Conservation (phyloP, 1,284 basidiomycete genomes). For the Anthracocystis setariae region DNA sequence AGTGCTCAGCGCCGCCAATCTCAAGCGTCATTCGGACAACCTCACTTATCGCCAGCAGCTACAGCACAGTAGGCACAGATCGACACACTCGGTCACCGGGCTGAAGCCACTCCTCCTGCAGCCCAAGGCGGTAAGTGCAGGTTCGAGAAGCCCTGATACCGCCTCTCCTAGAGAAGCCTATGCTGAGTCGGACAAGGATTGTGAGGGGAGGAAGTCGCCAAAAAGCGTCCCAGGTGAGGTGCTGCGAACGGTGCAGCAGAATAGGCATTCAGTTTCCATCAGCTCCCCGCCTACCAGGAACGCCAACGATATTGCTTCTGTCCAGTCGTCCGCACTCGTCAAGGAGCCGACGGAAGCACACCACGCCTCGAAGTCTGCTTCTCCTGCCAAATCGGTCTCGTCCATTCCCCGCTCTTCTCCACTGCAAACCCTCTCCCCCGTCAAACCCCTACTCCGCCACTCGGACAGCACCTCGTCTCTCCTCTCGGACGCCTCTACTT, state of each 20-base stretch:
- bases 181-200: background rate
- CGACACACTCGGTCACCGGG: constrained; percentile 31
- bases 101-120: constrained; percentile 35
- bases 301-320: background rate
- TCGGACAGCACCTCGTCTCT: constrained; percentile 47
- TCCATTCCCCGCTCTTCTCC: constrained; percentile 29
- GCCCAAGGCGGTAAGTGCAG: constrained; percentile 28
- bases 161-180: background rate
- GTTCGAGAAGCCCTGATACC: constrained; percentile 19
- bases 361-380: background rate
- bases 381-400: background rate
- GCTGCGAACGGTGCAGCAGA: background rate
- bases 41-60: constrained; percentile 19
- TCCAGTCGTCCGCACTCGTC: background rate
- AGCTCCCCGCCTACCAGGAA: background rate
- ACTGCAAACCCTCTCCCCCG: constrained; percentile 11
- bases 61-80: constrained; percentile 15
- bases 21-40: constrained; percentile 40
- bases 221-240: constrained; percentile 7
- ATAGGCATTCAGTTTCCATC: too few relatives aligned
- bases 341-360: background rate
- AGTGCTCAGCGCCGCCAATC: constrained; percentile 27
- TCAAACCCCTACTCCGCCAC: constrained; percentile 19
- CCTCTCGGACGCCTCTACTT: constrained; percentile 5
- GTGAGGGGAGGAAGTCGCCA: constrained; percentile 13